Percentiles rank a stretch among this genome's conserved stretches.
These are phyloP conservation scores for Xylariales sp. DNA, from an alignment of 2,329 filamentous ascomycete genomes.

Conservation along the genomic window DNA sequence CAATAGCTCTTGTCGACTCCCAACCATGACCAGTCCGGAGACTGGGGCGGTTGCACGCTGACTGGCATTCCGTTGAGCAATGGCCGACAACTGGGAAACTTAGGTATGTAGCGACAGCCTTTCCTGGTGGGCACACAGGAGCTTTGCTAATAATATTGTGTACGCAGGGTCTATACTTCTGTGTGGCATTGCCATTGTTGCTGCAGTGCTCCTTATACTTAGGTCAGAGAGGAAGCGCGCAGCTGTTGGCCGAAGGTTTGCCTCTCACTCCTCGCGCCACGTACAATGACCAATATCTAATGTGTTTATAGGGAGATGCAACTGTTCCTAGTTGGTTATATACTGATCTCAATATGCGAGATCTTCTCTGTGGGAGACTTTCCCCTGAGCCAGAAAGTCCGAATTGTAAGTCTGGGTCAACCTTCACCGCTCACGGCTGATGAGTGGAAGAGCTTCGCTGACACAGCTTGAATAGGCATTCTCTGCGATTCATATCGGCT, in stretches of 20 bases:
- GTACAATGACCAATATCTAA: no score
- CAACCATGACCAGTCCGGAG: slow-evolving; percentile 53
- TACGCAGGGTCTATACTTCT: slow-evolving; percentile 78
- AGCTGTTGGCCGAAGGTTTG: slow-evolving; percentile 84
- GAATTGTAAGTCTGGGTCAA: slow-evolving; percentile 56
- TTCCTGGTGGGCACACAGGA: no score
- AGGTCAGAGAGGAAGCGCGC: slow-evolving; percentile 86
- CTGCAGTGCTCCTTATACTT: slow-evolving; percentile 64
- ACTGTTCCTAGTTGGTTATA: slow-evolving; percentile 81
- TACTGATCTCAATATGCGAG: slow-evolving; percentile 87
- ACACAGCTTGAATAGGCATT: slow-evolving; percentile 70
- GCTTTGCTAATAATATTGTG: neutral
- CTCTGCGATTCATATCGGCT: slow-evolving; percentile 82
- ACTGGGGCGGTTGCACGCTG: slow-evolving; percentile 68
- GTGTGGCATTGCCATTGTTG: slow-evolving; percentile 69
- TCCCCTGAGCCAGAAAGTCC: slow-evolving; percentile 65
- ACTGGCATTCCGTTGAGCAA: slow-evolving; percentile 68
- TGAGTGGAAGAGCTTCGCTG: no score
- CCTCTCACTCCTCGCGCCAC: no score
- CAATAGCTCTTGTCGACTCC: slow-evolving; percentile 57
- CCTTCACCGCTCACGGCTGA: neutral
- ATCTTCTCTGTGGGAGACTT: slow-evolving; percentile 95
- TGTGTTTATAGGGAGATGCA: slow-evolving; percentile 77
- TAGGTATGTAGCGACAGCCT: no score
- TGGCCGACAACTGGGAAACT: slow-evolving; percentile 68